Base-by-base conservation (phyloP, 2,329 filamentous ascomycete genomes). In the Tolypocladium guangdongense region DNA sequence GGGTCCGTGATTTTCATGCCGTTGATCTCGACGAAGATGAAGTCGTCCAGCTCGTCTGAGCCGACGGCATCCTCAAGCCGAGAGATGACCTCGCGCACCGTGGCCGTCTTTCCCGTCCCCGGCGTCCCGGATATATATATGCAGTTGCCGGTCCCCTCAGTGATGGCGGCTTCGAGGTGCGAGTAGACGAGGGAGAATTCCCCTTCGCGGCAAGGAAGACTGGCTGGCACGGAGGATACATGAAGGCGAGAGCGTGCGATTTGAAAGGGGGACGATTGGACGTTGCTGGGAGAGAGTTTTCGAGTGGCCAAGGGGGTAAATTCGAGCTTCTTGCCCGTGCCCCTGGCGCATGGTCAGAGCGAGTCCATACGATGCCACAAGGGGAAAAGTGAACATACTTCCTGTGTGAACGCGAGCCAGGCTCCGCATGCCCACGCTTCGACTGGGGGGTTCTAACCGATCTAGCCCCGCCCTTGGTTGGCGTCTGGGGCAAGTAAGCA, bases 111-210 rank as follows among this genome's bases (percentile, higher is more conserved):
- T 33, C 93, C 93, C 0, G 93, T 99, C 8, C 95, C 93, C 0
- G 95, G 93, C 0, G 92, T 97, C n/a, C 93, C 93, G 0, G 93
- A 97, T 55, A 99, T 99, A 71, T 99, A 99, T 65, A 99, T 97
- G 68, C 95, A 99, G 33, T 92, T 88, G 16, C 95, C 95, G 2
- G 87, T 88, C 20, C 92, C 93, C 60, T 96, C 92, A 16, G 87
- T 87, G 64, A 99, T 99, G 51, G 95, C 93, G 8, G 90, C 87
- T 65, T 96, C 91, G 36, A 99, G 83, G 67, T 97, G 90, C 5
- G 88, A 88, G 65, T 97, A 96, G 7, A 99, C 93, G 2, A 88
- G 83, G 11, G 85, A 82, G 68, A 99, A 99, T 66, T 99, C 95
- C 36, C 83, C 83, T 65, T 96, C 92, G 56, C 93, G 86, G 65